phyloP scores from a whole-genome alignment of 2,329 filamentous ascomycete species.

The Drechmeria coniospora region DNA sequence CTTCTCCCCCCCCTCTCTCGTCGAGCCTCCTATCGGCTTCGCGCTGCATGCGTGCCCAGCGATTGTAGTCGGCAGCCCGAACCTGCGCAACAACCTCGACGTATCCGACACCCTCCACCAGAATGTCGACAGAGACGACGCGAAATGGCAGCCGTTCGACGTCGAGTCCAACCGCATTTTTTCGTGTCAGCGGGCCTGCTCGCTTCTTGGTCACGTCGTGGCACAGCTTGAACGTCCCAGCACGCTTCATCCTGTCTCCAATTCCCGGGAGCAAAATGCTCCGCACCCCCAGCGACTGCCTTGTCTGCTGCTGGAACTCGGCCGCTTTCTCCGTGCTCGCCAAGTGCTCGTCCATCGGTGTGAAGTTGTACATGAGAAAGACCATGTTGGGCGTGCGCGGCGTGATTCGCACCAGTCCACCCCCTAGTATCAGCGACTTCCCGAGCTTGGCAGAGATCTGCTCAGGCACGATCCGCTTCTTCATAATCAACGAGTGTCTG shows the following conservation, averaged over 20 bases:
- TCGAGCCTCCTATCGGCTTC: slow-evolving; percentile 10
- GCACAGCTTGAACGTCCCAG: slow-evolving; percentile 58
- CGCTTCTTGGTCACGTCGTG: slow-evolving; percentile 74
- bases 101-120: slow-evolving; percentile 90
- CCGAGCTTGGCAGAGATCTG: slow-evolving; percentile 59
- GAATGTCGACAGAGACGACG: slow-evolving; percentile 65
- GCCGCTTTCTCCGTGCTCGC: slow-evolving; percentile 70
- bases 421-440: slow-evolving; percentile 66
- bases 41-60: slow-evolving; percentile 5
- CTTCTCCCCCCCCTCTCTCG: slow-evolving; percentile 5
- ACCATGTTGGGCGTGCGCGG: slow-evolving; percentile 45
- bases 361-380: slow-evolving; percentile 75
- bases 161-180: slow-evolving; percentile 44
- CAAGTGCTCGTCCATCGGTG: slow-evolving; percentile 60
- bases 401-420: slow-evolving; percentile 73
- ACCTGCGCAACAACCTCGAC: slow-evolving; percentile 77
- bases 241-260: slow-evolving; percentile 45
- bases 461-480: slow-evolving; percentile 53
- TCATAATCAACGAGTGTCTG: slow-evolving; percentile 62
- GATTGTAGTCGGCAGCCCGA: slow-evolving; percentile 34
- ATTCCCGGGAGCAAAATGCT: slow-evolving; percentile 47
- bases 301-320: slow-evolving; percentile 50
- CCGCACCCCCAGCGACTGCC: slow-evolving; percentile 38
- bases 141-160: slow-evolving; percentile 62
- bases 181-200: slow-evolving; percentile 55